Percentiles rank a stretch among this genome's conserved stretches.
These are phyloP conservation scores for Auriscalpium orientale DNA, from an alignment of 768 basidiomycete genomes.

Conservation along the genomic window DNA sequence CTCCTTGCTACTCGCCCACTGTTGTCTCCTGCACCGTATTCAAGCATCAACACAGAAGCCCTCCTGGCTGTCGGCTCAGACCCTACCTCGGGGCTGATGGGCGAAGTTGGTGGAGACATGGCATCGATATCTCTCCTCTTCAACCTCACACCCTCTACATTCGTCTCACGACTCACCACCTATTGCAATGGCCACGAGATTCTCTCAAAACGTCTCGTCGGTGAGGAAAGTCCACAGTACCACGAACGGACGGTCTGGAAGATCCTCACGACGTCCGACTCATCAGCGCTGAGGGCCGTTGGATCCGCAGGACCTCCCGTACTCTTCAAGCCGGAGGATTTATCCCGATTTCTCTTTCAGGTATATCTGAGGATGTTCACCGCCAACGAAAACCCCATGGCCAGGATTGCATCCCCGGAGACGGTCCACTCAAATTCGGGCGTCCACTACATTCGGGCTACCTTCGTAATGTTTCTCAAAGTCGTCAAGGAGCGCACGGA, in stretches of 20 bases:
- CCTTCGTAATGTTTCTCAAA: constrained; percentile 38
- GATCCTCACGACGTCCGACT: constrained; percentile 10
- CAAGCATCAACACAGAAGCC: constrained; percentile 36
- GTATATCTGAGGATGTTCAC: constrained; percentile 40
- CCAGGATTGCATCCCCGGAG: constrained; percentile 1
- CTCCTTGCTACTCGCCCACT: constrained; percentile 32
- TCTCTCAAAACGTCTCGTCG: neutral
- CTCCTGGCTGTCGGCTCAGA: constrained; percentile 26
- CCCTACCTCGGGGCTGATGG: constrained; percentile 3
- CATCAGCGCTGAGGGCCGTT: constrained; percentile 13
- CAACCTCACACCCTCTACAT: neutral
- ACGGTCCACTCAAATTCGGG: constrained; percentile 9
- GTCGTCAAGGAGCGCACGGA: constrained; percentile 25
- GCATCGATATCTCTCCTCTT: neutral
- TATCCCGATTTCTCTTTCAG: neutral
- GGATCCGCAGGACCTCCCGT: constrained; percentile 27
- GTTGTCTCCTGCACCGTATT: constrained; percentile 18
- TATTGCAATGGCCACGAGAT: neutral
- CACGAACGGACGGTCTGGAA: neutral
- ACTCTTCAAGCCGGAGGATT: constrained; percentile 31
- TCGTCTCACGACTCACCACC: neutral
- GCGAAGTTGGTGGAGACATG: neutral
- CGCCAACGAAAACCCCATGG: constrained; percentile 29
- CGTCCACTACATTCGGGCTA: constrained; percentile 41
- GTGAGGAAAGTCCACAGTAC: neutral